Evolutionary conservation across 352 stramenopile species (phyloP).

Genomic region (Globisporangium viniferum): DNA sequence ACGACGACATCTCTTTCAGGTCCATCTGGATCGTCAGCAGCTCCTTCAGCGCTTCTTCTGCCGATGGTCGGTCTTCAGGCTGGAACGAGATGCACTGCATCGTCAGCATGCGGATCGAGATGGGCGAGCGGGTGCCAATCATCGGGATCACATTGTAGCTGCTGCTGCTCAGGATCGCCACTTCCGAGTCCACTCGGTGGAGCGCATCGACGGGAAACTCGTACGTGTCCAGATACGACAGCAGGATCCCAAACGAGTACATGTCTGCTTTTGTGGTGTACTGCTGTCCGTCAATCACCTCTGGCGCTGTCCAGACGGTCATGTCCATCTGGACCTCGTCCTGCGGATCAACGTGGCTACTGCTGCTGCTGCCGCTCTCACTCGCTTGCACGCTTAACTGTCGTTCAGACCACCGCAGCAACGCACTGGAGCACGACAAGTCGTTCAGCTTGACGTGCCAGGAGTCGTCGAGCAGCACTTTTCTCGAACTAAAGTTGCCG

Average conservation of each 20-base stretch:
- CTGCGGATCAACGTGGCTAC: not conserved
- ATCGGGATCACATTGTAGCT: conserved; percentile 10
- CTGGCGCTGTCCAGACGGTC: conserved; percentile 42
- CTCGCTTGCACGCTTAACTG: conserved; percentile 14
- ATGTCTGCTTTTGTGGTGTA: conserved; percentile 46
- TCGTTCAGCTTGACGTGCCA: conserved; percentile 47
- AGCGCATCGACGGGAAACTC: conserved; percentile 34
- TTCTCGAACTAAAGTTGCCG: conserved; percentile 41
- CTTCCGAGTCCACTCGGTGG: conserved; percentile 37
- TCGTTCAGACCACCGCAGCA: conserved; percentile 33
- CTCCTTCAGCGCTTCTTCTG: conserved; percentile 30
- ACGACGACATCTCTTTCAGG: conserved; percentile 22
- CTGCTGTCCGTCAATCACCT: conserved; percentile 41
- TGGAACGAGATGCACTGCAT: conserved; percentile 43
- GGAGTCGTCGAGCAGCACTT: conserved; percentile 35
- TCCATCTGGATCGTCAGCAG: conserved; percentile 28
- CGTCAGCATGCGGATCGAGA: conserved; percentile 31
- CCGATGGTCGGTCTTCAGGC: conserved; percentile 37
- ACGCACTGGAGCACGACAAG: conserved; percentile 38
- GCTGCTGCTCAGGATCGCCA: conserved; percentile 35
- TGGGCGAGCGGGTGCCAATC: conserved; percentile 24
- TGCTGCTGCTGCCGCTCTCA: not conserved
- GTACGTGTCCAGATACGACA: conserved; percentile 36
- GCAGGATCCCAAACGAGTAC: conserved; percentile 42
- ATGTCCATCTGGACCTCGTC: conserved; percentile 43